These are phyloP conservation scores for Pilasporangium apinafurcum DNA, from an alignment of 352 stramenopile genomes.

Conservation along the genomic window DNA sequence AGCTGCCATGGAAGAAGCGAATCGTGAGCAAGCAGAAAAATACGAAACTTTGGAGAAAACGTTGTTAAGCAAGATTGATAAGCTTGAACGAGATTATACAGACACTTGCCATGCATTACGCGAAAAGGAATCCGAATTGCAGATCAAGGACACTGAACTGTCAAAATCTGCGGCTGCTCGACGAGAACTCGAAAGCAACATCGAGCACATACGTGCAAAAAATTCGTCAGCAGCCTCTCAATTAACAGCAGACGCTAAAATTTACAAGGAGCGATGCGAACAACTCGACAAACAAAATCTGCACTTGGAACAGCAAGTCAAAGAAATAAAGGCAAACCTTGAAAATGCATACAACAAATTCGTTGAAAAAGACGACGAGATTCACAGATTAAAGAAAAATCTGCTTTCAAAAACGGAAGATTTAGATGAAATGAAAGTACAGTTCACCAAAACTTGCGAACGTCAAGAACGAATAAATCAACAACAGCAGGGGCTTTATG, in stretches of 20 bases:
- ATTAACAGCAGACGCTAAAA: constrained; percentile 14
- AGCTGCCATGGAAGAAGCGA: neutral
- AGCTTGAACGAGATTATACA: constrained; percentile 4
- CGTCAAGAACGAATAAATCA: constrained; percentile 42
- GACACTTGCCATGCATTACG: constrained; percentile 11
- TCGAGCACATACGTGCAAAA: constrained; percentile 11
- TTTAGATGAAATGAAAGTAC: constrained; percentile 34
- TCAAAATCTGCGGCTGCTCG: constrained; percentile 6
- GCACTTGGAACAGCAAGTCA: constrained; percentile 36
- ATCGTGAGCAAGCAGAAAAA: constrained; percentile 1
- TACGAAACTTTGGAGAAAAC: constrained; percentile 2
- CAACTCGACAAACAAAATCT: constrained; percentile 17
- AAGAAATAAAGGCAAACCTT: constrained; percentile 36
- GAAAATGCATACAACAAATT: constrained; percentile 40
- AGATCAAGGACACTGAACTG: neutral
- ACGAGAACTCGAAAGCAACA: constrained; percentile 2
- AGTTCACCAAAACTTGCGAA: constrained; percentile 39
- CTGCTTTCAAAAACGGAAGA: constrained; percentile 37
- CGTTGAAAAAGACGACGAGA: constrained; percentile 50
- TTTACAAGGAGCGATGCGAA: constrained; percentile 25
- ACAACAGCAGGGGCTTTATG: constrained; percentile 56
- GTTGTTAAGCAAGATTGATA: constrained; percentile 10
- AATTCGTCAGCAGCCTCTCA: constrained; percentile 9
- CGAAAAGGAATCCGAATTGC: constrained; percentile 11
- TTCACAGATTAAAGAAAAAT: constrained; percentile 42